These are phyloP conservation scores for Aureobasidium musti DNA, from an alignment of 2,329 filamentous ascomycete genomes.

Conservation along the genomic window DNA sequence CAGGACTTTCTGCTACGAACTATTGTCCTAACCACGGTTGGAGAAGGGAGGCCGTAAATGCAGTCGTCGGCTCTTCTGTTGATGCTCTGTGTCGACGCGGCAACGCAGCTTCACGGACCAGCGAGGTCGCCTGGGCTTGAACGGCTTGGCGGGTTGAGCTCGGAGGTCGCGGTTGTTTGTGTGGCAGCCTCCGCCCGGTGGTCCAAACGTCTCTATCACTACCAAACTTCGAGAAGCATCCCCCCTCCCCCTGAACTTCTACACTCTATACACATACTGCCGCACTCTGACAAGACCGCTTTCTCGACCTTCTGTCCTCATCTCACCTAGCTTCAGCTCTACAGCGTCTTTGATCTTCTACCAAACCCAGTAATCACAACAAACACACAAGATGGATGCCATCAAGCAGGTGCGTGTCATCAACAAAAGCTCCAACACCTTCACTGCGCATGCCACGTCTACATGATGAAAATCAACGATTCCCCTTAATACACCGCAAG, in stretches of 20 bases:
- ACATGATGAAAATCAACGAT: slow-evolving; percentile 28
- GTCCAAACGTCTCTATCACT: slow-evolving; percentile 29
- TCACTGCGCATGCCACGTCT: slow-evolving; percentile 8
- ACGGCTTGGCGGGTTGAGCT: slow-evolving; percentile 9
- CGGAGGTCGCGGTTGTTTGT: slow-evolving; percentile 4
- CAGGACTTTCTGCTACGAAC: slow-evolving; percentile 16
- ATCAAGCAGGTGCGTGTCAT: slow-evolving; percentile 46
- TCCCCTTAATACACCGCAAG: slow-evolving; percentile 29
- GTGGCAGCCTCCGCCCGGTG: slow-evolving; percentile 20
- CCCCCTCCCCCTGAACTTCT: slow-evolving; percentile 24
- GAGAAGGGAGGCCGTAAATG: slow-evolving; percentile 21
- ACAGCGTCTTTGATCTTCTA: background rate
- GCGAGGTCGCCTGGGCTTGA: background rate
- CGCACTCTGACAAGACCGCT: background rate
- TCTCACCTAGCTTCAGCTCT: background rate
- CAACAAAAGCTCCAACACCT: slow-evolving; percentile 36
- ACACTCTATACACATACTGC: slow-evolving; percentile 22
- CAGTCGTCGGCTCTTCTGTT: background rate
- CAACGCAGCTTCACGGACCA: slow-evolving; percentile 16
- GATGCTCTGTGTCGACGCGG: slow-evolving; percentile 19
- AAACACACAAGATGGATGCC: slow-evolving; percentile 43
- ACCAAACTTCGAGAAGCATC: slow-evolving; percentile 24
- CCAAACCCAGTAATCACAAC: slow-evolving; percentile 18
- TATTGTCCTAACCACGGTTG: slow-evolving; percentile 2
- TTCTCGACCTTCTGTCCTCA: slow-evolving; percentile 11